These are phyloP conservation scores for Solanum aculeatissimum DNA, from an alignment of 305 asterid genomes.

Conservation along the genomic window DNA sequence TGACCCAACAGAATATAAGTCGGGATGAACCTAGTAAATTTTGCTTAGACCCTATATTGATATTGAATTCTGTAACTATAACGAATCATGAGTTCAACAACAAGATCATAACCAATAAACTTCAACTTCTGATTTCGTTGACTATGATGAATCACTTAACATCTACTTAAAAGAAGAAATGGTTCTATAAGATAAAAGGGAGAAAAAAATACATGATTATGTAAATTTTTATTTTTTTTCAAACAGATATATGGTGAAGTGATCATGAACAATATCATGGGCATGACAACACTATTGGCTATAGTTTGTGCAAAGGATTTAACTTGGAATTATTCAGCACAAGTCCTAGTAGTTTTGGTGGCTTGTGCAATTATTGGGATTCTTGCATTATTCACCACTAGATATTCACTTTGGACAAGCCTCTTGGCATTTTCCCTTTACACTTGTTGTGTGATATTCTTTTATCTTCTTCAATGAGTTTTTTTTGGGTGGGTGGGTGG, in stretches of 20 bases:
- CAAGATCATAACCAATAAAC: neutral
- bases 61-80: neutral
- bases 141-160: neutral
- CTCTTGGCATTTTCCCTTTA: constrained; percentile 35
- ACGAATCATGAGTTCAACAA: neutral
- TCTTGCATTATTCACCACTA: constrained; percentile 25
- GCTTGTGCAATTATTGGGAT: constrained; percentile 35
- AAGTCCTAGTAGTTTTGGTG: constrained; percentile 35
- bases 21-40: neutral
- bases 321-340: constrained; percentile 54
- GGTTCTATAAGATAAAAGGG: neutral
- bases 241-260: constrained; percentile 12
- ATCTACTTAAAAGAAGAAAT: neutral
- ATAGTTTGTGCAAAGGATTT: constrained; percentile 19
- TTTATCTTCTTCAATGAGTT: constrained; percentile 20
- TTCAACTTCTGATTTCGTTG: neutral
- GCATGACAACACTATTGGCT: constrained; percentile 3
- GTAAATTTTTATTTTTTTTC: neutral
- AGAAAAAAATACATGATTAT: neutral
- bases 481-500: no score
- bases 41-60: neutral
- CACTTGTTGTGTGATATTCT: constrained; percentile 33
- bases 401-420: constrained; percentile 48
- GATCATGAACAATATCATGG: constrained; percentile 5
- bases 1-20: neutral